Conservation (phyloP, 495 filamentous ascomycete species). For the Penicillium malachiteum region DNA sequence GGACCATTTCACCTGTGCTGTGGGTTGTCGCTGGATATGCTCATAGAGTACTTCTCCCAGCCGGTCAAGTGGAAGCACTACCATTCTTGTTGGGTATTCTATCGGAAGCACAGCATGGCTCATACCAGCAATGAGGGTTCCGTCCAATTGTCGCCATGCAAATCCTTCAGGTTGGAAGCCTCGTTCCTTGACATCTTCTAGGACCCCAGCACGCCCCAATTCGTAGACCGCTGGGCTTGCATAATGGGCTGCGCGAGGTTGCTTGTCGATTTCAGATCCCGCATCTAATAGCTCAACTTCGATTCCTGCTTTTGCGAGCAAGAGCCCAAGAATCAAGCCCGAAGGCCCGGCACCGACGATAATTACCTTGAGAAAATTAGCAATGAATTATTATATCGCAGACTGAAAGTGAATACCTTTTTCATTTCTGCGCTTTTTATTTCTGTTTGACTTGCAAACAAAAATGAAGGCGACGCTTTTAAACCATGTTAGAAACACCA, state of each 20-base stretch:
- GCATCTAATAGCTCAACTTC: conserved; percentile 53
- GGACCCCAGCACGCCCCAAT: conserved; percentile 53
- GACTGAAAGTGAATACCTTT: conserved; percentile 13
- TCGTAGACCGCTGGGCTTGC: conserved; percentile 51
- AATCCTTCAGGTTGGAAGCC: conserved; percentile 52
- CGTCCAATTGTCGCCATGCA: conserved; percentile 51
- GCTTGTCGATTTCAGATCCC: conserved; percentile 46
- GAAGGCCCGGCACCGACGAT: conserved; percentile 59
- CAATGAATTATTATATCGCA: neutral
- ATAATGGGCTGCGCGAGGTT: conserved; percentile 58
- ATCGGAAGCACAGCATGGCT: conserved; percentile 29
- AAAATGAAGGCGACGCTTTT: no score
- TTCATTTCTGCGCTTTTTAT: conserved; percentile 18
- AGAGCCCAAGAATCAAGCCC: conserved; percentile 53
- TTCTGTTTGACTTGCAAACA: neutral
- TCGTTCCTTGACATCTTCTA: conserved; percentile 48
- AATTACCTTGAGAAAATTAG: conserved; percentile 33
- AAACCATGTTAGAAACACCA: no score
- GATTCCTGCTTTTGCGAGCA: conserved; percentile 55
- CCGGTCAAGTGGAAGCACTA: conserved; percentile 46
- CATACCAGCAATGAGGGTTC: conserved; percentile 34
- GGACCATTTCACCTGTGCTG: conserved; percentile 45
- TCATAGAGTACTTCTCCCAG: conserved; percentile 48
- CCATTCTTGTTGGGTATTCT: conserved; percentile 44
- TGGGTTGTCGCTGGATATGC: conserved; percentile 42